Percentiles rank a stretch among this genome's conserved stretches.
Evolutionary conservation across 176 grass and related monocot genomes (phyloP).

Genomic region (Urochloa ruziziensis): DNA sequence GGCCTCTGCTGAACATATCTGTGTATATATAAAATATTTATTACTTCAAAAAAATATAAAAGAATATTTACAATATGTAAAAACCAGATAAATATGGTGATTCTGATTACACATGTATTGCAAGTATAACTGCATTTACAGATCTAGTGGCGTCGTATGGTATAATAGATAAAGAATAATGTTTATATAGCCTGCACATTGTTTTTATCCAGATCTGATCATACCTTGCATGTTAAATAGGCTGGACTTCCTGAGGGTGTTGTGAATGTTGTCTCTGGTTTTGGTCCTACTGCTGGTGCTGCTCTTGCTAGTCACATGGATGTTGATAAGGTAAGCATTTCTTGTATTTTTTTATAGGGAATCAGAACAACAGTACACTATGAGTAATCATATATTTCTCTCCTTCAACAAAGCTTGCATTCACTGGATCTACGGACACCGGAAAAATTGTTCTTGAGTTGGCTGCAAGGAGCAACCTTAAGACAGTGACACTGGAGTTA

Average conservation of each 20-base stretch:
- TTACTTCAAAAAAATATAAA: no score
- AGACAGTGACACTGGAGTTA: conserved; percentile 85
- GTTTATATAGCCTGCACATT: background rate
- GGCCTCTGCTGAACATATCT: no score
- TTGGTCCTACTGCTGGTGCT: conserved; percentile 94
- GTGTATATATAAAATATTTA: no score
- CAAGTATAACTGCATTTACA: background rate
- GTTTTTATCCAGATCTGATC: background rate
- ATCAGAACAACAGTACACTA: background rate
- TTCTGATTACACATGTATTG: background rate
- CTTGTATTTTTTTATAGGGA: background rate
- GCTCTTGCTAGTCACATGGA: conserved; percentile 98
- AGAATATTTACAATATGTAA: no score
- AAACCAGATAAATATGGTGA: background rate
- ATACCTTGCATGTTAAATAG: conserved; percentile 32
- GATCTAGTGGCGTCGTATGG: no score
- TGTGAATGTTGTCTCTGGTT: conserved; percentile 82
- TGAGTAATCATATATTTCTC: background rate
- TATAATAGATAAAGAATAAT: background rate
- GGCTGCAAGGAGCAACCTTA: conserved; percentile 93
- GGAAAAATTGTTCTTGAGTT: conserved; percentile 90
- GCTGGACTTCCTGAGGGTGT: conserved; percentile 91
- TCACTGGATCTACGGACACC: conserved; percentile 89
- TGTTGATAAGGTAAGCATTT: conserved; percentile 83
- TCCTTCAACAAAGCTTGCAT: conserved; percentile 57